phyloP scores from a whole-genome alignment of 306 rosid species.

The Rosa rugosa region DNA sequence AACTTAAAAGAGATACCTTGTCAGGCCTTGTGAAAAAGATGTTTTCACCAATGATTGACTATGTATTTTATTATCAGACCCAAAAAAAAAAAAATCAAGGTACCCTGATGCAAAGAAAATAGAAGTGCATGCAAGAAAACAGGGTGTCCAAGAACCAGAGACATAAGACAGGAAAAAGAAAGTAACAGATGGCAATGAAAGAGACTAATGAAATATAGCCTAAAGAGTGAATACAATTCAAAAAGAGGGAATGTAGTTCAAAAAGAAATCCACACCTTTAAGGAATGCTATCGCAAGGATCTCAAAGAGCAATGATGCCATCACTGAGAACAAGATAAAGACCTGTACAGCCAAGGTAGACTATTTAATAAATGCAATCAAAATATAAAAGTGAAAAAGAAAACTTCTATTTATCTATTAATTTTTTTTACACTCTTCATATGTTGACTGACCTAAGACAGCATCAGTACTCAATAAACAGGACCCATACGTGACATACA shows the following conservation, averaged over 20 bases:
- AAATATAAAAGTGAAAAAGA: neutral
- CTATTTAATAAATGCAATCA: neutral
- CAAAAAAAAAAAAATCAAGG: neutral
- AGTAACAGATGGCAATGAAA: conserved; percentile 5
- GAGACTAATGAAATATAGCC: conserved; percentile 15
- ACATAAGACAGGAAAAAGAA: neutral
- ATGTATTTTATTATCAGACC: neutral
- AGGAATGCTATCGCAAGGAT: conserved; percentile 60
- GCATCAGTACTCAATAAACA: neutral
- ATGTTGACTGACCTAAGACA: neutral
- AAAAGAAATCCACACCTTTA: conserved; percentile 58
- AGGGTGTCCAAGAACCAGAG: neutral
- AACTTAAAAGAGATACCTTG: neutral
- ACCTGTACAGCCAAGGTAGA: conserved; percentile 58
- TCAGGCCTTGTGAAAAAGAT: neutral
- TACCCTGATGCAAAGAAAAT: neutral
- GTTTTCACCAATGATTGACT: neutral
- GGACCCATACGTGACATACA: neutral
- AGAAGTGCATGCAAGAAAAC: conserved; percentile 4
- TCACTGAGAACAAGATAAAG: conserved; percentile 68
- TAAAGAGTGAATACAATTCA: conserved; percentile 6
- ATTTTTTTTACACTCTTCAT: neutral
- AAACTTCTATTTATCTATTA: neutral
- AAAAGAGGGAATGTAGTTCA: neutral
- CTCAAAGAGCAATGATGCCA: conserved; percentile 63